Conservation (phyloP, 2,329 filamentous ascomycete genomes). For the Apiospora marii region DNA sequence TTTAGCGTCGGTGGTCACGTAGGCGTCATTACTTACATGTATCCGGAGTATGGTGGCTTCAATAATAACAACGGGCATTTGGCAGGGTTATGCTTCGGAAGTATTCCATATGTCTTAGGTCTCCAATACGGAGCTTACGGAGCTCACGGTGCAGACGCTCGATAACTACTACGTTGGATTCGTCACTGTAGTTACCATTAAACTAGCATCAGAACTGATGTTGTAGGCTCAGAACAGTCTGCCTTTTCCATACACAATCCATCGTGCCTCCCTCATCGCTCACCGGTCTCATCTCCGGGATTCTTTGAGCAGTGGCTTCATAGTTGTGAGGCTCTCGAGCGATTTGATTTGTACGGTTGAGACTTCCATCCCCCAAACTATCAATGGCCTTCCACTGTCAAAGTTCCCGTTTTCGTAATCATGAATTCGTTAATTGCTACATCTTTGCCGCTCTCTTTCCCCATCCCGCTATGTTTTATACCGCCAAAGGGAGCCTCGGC, state of each 20-base stretch:
- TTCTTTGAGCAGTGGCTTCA: neutral
- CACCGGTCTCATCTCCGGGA: too few relatives aligned
- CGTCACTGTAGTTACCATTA: neutral
- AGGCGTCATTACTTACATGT: neutral
- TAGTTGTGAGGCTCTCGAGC: neutral
- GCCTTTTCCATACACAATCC: neutral
- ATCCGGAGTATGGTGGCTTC: neutral
- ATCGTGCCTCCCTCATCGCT: neutral
- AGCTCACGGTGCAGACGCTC: neutral
- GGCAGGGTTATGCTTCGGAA: neutral
- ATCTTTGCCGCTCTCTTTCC: slow-evolving; percentile 57
- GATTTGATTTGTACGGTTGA: too few relatives aligned
- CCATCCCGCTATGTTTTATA: slow-evolving; percentile 56
- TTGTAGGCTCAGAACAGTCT: neutral
- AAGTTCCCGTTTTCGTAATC: slow-evolving; percentile 54
- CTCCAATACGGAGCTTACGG: neutral
- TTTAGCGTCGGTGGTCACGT: neutral
- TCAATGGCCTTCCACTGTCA: slow-evolving; percentile 50
- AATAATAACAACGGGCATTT: neutral
- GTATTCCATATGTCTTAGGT: neutral
- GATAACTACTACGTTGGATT: neutral
- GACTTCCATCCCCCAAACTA: slow-evolving; percentile 26
- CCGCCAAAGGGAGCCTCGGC: slow-evolving; percentile 56
- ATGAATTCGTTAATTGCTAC: slow-evolving; percentile 56
- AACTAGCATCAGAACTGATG: neutral